These are phyloP conservation scores for Phaeosphaeria sp. DNA, from an alignment of 2,329 filamentous ascomycete species.

Conservation along the genomic window DNA sequence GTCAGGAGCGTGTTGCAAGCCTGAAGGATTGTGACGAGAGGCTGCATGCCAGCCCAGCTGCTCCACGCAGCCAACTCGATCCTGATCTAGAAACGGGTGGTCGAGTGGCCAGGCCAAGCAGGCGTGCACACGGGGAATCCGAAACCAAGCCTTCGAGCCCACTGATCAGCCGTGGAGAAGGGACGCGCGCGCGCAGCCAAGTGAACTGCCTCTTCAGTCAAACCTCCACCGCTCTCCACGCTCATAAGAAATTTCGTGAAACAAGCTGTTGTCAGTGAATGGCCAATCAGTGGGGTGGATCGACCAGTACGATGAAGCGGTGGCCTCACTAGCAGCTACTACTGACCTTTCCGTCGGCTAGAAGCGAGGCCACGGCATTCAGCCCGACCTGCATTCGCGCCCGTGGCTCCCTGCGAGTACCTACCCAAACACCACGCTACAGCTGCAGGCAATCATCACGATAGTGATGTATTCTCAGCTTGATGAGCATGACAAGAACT, in stretches of 20 bases:
- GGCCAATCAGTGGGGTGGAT: slow-evolving; percentile 15
- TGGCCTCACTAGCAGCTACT: slow-evolving; percentile 12
- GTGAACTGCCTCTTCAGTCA: slow-evolving; percentile 8
- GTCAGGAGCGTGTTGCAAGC: no score
- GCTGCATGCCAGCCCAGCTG: slow-evolving; percentile 1
- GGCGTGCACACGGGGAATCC: slow-evolving; percentile 5
- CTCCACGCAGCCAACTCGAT: neutral
- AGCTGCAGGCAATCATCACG: slow-evolving; percentile 12
- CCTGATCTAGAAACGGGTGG: neutral
- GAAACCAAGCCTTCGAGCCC: slow-evolving; percentile 15
- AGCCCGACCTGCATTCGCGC: slow-evolving; percentile 14
- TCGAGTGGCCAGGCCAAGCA: slow-evolving; percentile 8
- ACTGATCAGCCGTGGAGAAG: slow-evolving; percentile 15
- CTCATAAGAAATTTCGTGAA: slow-evolving; percentile 13
- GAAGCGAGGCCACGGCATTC: slow-evolving; percentile 16
- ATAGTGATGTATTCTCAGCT: neutral
- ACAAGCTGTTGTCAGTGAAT: slow-evolving; percentile 11
- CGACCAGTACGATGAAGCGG: slow-evolving; percentile 11
- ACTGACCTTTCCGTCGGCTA: slow-evolving; percentile 10
- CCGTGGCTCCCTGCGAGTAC: slow-evolving; percentile 12
- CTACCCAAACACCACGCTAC: slow-evolving; percentile 9
- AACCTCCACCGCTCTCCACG: slow-evolving; percentile 8
- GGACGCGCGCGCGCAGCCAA: neutral
- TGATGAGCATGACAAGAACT: slow-evolving; percentile 1
- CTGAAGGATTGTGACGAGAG: neutral